Base-by-base conservation (phyloP, 1,284 basidiomycete genomes). In the Cerioporus squamosus region DNA sequence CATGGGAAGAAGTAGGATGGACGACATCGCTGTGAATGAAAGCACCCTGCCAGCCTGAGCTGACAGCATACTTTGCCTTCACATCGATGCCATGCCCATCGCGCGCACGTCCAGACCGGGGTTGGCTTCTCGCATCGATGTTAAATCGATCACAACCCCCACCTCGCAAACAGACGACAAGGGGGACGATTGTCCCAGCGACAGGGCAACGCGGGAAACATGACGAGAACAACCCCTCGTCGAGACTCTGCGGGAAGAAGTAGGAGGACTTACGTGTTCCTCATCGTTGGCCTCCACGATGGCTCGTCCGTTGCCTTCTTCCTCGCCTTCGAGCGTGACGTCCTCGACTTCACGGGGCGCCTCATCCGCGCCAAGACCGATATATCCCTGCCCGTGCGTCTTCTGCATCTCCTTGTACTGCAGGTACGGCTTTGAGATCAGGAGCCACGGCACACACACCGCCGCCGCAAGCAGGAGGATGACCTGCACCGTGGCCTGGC, bases 381-480 rank as follows among this genome's bases (percentile, higher is more conserved):
- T 80, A 76, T 99, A 99, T 38, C 96, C 97, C 72, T 94, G 90
- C 24, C 79, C 87, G 69, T 91, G 86, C 70, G 87, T 92, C 74
- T 87, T 84, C 74, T 95, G 83, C 82, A 93, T 91, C 77, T 98
- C 96, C 78, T 92, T 93, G 84, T 88, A 98, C 51, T 88, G 79
- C 58, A 96, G 74, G 75, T 98, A 99, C n/a, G 97, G 97, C 77
- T 98, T 98, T 59, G 86, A 81, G 70, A 91, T 82, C 62, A 99
- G 79, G 84, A 99, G 88, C 94, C 95, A 97, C 9, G 97, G 97
- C 18, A 99, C 93, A 72, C 97, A 98, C 47, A 96, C 79, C 38
- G 81, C 77, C 6, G 97, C 97, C 62, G 95, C 74, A 23, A 94
- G 74, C 38, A 99, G 79, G 56, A 99, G 74, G 40, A 94, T 75